phyloP scores from a whole-genome alignment of 768 basidiomycete species.

The Lactarius sanguifluus region DNA sequence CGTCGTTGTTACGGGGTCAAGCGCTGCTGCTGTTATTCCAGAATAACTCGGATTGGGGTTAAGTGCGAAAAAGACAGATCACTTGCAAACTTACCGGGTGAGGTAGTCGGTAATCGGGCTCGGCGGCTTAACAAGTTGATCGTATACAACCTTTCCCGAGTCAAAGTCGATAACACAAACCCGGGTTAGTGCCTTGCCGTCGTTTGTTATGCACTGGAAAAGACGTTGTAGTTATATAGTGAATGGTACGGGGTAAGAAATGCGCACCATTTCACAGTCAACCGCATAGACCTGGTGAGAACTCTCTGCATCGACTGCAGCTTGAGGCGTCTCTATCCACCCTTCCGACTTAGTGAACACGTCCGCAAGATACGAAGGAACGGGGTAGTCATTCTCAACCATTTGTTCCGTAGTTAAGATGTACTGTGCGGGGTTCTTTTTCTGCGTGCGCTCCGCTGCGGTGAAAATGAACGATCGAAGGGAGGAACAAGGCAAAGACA shows the following conservation, averaged over 20 bases:
- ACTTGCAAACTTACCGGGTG: slow-evolving; percentile 59
- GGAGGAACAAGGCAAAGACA: slow-evolving; percentile 8
- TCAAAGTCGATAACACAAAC: slow-evolving; percentile 80
- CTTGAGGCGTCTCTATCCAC: slow-evolving; percentile 81
- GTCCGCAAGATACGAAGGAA: slow-evolving; percentile 83
- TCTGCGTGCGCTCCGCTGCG: slow-evolving; percentile 58
- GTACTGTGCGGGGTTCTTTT: slow-evolving; percentile 68
- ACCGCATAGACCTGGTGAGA: slow-evolving; percentile 67
- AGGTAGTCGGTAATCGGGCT: slow-evolving; percentile 88
- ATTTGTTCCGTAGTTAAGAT: slow-evolving; percentile 79
- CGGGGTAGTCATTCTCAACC: slow-evolving; percentile 91
- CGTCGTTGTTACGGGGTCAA: slow-evolving; percentile 71
- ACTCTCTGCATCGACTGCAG: slow-evolving; percentile 35
- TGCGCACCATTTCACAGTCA: slow-evolving; percentile 94
- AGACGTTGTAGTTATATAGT: neutral
- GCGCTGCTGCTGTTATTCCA: slow-evolving; percentile 79
- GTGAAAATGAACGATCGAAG: neutral
- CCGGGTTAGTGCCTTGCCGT: slow-evolving; percentile 86
- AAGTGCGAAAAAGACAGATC: neutral
- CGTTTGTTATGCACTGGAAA: slow-evolving; percentile 78
- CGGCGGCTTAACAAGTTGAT: slow-evolving; percentile 84
- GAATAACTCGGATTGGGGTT: slow-evolving; percentile 65
- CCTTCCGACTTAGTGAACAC: slow-evolving; percentile 61
- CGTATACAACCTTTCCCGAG: slow-evolving; percentile 73
- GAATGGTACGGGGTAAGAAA: neutral